A percentile compares a stretch with the other conserved stretches of the same genome.
Conservation (phyloP, 2,329 filamentous ascomycete genomes). For the Colletotrichum nymphaeae region DNA sequence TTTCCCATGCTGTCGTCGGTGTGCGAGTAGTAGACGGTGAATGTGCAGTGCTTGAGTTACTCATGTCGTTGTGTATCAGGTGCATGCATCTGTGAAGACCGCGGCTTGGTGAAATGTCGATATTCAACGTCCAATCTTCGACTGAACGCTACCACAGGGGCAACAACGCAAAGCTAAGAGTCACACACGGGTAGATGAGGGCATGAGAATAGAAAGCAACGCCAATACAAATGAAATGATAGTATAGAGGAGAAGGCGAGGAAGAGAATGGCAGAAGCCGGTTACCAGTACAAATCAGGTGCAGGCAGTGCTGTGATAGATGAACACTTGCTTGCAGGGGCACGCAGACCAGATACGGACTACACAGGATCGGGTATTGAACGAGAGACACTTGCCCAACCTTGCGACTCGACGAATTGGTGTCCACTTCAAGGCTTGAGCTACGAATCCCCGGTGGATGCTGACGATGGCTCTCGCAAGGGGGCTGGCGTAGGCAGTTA, state of each 20-base stretch:
- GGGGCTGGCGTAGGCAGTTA: neutral
- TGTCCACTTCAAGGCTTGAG: neutral
- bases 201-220: neutral
- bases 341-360: neutral
- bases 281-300: neutral
- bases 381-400: neutral
- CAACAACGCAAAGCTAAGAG: neutral
- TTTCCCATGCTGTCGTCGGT: constrained; percentile 18
- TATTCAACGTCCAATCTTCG: neutral
- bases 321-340: neutral
- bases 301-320: neutral
- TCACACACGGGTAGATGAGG: neutral
- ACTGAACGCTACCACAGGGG: neutral
- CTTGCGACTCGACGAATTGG: neutral
- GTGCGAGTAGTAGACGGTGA: neutral
- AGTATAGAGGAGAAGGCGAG: neutral
- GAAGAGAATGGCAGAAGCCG: neutral
- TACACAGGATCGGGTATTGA: neutral
- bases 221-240: neutral
- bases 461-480: neutral
- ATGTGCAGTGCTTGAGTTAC: neutral
- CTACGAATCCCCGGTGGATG: neutral
- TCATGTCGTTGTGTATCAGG: neutral
- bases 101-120: neutral
- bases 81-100: neutral